Evolutionary conservation across 345 rosid species (phyloP), one percentile per base, ranked within the genome.

Genomic region (Melastoma malabathricum): DNA sequence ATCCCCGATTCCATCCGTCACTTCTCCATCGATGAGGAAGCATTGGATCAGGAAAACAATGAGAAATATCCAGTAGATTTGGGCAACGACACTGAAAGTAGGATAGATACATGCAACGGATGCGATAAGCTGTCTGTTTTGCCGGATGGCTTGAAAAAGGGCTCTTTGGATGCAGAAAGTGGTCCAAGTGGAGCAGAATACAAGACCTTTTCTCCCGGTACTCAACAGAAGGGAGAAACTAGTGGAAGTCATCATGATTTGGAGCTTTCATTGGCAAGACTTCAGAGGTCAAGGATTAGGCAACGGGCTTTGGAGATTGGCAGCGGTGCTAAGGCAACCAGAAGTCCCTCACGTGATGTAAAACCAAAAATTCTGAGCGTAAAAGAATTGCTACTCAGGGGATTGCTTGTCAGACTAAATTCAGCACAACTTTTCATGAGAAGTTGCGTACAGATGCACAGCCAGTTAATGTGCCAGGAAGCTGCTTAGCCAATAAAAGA

Each of bases 251-350:
- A 50, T 53, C 60, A 62, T 39, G 75, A 73, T 48, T 70, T 64
- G 43, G 55, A 59, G 50, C 56, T 58, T 48, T 72, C 93, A 34
- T 58, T 77, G 62, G 76, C 72, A 29, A 31, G 38, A 58, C 61
- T 81, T 67, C 81, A 78, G 61, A 86, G 90, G 62, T 83, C 94
- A 15, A 83, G 63, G 65, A 74, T 88, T 43, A 86, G 96, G 71
- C 90, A 86, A 61, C 68, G 50, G 68, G 83, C 70, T 70, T 52
- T 86, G 46, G 74, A 75, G 71, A 62, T 66, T 67, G 93, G 86
- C 6, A 76, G 67, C 60, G 80, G 93, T 69, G 76, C 71, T 14
- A 82, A 75, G 66, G 74, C 69, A 39, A 58, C 63, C 14, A 72
- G 58, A 62, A 62, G 57, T 43, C 34, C 62, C 62, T 69, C 62